Percentiles rank a stretch among this genome's conserved stretches.
Conservation (phyloP, 2,329 filamentous ascomycete species). For the Alternaria arborescens region DNA sequence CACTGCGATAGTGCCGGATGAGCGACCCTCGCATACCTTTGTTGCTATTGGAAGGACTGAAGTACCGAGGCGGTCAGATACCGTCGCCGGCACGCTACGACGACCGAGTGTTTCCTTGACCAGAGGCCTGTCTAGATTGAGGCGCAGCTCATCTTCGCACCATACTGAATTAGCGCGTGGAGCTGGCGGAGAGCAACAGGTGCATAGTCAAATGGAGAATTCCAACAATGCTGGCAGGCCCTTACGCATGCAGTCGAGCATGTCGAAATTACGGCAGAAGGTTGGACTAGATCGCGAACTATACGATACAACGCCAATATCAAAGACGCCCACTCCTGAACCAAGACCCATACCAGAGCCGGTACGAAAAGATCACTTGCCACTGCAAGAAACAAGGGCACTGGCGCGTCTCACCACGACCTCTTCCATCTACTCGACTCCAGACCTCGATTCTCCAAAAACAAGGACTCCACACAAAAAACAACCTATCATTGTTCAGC, state of each 20-base stretch:
- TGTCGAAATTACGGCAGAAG: constrained; percentile 29
- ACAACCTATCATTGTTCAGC: background rate
- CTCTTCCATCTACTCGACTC: constrained; percentile 14
- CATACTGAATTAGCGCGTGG: constrained; percentile 20
- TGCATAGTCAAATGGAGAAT: constrained; percentile 1
- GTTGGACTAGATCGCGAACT: constrained; percentile 23
- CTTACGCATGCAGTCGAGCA: constrained; percentile 28
- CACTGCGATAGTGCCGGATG: constrained; percentile 33
- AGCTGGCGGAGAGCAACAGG: constrained; percentile 9
- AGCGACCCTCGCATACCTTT: constrained; percentile 38
- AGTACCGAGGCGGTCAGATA: constrained; percentile 39
- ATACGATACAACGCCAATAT: background rate
- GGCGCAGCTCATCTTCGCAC: constrained; percentile 28
- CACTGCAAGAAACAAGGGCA: background rate
- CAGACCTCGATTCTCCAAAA: background rate
- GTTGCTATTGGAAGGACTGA: constrained; percentile 34
- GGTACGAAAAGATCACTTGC: constrained; percentile 8
- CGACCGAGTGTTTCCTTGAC: constrained; percentile 39
- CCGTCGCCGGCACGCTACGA: constrained; percentile 33
- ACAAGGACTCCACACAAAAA: background rate
- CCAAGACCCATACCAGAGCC: background rate
- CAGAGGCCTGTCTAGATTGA: constrained; percentile 36
- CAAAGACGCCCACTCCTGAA: constrained; percentile 5
- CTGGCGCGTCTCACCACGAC: constrained; percentile 11
- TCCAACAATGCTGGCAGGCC: constrained; percentile 12